Base-by-base conservation (phyloP, 1,284 basidiomycete species). In the Neonothopanus nambi region DNA sequence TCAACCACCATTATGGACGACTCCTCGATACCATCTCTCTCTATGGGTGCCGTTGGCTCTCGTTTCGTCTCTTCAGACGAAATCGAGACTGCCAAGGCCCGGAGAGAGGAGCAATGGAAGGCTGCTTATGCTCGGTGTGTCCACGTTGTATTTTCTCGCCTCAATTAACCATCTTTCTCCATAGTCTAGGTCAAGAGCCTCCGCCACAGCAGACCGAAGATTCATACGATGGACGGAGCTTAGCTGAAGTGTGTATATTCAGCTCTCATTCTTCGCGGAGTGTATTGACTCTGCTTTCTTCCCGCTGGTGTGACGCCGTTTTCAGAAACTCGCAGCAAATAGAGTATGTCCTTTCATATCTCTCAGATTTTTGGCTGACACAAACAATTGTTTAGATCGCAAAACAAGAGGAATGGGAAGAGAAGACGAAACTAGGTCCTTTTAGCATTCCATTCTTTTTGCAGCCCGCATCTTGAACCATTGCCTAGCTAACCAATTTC, bases 331-430 rank as follows among this genome's bases (percentile, higher is more conserved):
- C 55, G 89, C 87, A 59, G 87, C 87, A 48, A 91, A 92, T 68
- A 85, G 80, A 78, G 89, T 89, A 70, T 67, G 74, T 67, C 59
- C 35, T 45, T 50, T n/a, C 42, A 50, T 58, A 48, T 49, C 21
- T 51, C 45, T 36, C 54, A 53, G 54, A 8, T 36, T 41, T 45
- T 45, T 58, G 51, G 39, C 55, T 57, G 48, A 60, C 24, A 11
- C 59, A 64, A 49, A 65, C 58, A 60, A 62, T 57, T 17, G 60
- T 58, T 46, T 52, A 92, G 90, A 82, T 85, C 64, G 84, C 88
- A 59, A 95, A 95, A 70, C 91, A 93, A 71, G 92, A 95, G 70
- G 90, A 94, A 82, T 95, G 92, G 90, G 93, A 95, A 66, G 89
- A 93, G 67, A 90, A 90, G 67, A 92, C 89, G 66, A 95, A 94